These are phyloP conservation scores for Globomyces pollinis-pini DNA, from an alignment of 192 early-diverging fungal species.

Conservation along the genomic window DNA sequence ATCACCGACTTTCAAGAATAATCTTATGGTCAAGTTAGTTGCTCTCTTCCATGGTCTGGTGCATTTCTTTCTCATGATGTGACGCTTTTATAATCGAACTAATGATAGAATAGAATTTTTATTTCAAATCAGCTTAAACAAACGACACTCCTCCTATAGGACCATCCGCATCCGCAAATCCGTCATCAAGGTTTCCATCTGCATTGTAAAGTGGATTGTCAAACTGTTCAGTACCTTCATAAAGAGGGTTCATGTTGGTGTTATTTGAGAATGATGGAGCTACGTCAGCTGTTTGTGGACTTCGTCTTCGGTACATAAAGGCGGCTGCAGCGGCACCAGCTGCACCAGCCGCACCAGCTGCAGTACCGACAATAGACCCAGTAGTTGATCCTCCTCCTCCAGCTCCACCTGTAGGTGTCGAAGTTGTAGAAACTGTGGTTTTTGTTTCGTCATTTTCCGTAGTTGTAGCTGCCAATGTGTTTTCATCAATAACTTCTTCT, in stretches of 20 bases:
- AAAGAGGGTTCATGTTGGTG: constrained; percentile 15
- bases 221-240: constrained; percentile 12
- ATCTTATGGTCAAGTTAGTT: too few species aligned
- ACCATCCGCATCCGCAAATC: too few species aligned
- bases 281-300: background rate
- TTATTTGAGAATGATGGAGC: constrained; percentile 5
- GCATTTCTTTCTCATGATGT: too few species aligned
- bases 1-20: too few species aligned
- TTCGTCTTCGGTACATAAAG: constrained; percentile 4
- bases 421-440: background rate
- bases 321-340: constrained; percentile 10
- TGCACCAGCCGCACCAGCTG: background rate
- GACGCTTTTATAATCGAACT: too few species aligned
- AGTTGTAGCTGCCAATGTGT: too few species aligned
- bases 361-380: background rate
- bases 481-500: too few species aligned
- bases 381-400: too few species aligned
- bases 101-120: too few species aligned
- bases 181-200: background rate
- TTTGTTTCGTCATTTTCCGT: background rate
- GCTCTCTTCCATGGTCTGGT: too few species aligned
- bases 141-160: too few species aligned
- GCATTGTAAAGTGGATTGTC: constrained; percentile 14
- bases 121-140: too few species aligned
- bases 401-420: background rate